Conservation (phyloP, 768 basidiomycete species). For the Phallus indusiatus region DNA sequence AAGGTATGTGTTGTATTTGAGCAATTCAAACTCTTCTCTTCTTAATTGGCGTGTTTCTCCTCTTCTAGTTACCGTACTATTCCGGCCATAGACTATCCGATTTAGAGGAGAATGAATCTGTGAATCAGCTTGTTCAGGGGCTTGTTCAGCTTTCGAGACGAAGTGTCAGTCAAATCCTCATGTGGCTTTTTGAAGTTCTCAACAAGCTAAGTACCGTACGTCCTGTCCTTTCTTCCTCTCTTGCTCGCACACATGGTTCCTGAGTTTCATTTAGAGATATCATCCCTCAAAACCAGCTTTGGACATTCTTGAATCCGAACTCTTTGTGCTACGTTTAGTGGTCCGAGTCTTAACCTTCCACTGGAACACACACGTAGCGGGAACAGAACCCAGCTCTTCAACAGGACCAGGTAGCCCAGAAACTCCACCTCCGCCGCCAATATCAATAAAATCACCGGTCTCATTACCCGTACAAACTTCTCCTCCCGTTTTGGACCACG, state of each 20-base stretch:
- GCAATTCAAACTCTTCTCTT: background rate
- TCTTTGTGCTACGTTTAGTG: conserved; percentile 1
- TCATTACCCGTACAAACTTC: too few relatives aligned
- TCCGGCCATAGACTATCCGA: conserved; percentile 67
- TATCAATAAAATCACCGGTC: too few relatives aligned
- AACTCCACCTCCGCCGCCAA: too few relatives aligned
- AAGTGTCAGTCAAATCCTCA: conserved; percentile 71
- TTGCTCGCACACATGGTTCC: conserved; percentile 1
- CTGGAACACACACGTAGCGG: background rate
- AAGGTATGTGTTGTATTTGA: conserved; percentile 43
- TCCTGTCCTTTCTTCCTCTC: conserved; percentile 10
- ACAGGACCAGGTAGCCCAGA: too few relatives aligned
- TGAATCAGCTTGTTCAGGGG: conserved; percentile 67
- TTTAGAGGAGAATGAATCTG: conserved; percentile 67
- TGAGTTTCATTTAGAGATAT: conserved; percentile 1
- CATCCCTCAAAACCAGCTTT: background rate
- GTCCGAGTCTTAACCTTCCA: background rate
- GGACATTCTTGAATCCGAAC: conserved; percentile 1
- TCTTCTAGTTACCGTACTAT: conserved; percentile 66
- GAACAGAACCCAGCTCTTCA: background rate
- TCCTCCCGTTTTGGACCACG: conserved; percentile 1
- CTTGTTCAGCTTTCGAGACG: conserved; percentile 72
- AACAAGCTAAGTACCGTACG: conserved; percentile 69
- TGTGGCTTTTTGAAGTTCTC: conserved; percentile 65
- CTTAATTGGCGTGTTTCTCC: background rate